These are phyloP conservation scores for Acanthamoeba royreba DNA, from an alignment of 208 protist species.

Conservation along the genomic window DNA sequence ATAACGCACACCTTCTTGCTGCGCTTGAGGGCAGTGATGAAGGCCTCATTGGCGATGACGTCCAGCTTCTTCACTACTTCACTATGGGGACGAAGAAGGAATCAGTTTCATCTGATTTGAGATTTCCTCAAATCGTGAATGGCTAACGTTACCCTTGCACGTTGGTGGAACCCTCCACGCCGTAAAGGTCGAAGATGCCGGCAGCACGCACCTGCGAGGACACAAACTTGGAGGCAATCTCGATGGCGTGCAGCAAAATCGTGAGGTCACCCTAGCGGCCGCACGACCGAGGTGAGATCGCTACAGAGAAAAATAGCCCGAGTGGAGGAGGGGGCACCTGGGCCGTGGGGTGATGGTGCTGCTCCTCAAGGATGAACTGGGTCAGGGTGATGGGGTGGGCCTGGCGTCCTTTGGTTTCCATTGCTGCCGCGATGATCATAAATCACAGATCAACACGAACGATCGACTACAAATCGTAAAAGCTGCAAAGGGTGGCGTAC, in stretches of 20 bases:
- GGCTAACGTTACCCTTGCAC: neutral
- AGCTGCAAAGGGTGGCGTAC: too few species aligned
- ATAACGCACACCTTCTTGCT: conserved; percentile 39
- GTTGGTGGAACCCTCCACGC: neutral
- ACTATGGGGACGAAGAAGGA: neutral
- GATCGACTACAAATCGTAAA: too few species aligned
- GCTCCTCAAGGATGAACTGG: conserved; percentile 25
- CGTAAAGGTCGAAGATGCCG: conserved; percentile 12
- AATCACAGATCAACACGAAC: too few species aligned
- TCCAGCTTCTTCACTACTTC: conserved; percentile 85
- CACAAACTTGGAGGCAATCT: neutral
- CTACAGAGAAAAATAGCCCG: too few species aligned
- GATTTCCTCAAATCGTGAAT: neutral
- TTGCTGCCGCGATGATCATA: too few species aligned
- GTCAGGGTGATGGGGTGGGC: conserved; percentile 12
- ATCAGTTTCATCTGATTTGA: neutral
- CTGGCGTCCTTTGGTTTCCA: neutral
- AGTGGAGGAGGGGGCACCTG: neutral
- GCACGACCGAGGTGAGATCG: neutral
- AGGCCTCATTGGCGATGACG: conserved; percentile 79
- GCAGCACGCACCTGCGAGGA: neutral
- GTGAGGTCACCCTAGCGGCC: neutral
- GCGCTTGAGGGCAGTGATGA: conserved; percentile 65
- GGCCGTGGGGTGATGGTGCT: neutral
- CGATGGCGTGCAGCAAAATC: conserved; percentile 37